A percentile compares a stretch with the other conserved stretches of the same genome.
These are phyloP conservation scores for Climacium dendroides DNA, from an alignment of 225 moss, liverwort and hornwort genomes.

Conservation along the genomic window DNA sequence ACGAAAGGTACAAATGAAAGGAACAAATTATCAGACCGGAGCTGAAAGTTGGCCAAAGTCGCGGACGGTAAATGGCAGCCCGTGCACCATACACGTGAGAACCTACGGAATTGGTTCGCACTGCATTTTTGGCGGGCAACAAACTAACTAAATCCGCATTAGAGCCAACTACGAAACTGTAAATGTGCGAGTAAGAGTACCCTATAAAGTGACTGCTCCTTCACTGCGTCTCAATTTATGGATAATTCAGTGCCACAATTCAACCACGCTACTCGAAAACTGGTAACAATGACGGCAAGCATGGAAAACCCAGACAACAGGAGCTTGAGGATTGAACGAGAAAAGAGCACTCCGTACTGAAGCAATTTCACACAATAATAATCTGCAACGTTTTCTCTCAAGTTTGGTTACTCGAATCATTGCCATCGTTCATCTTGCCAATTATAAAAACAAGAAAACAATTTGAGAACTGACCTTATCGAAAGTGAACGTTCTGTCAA, in stretches of 20 bases:
- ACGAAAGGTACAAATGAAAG: neutral
- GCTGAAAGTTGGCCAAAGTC: neutral
- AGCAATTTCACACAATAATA: neutral
- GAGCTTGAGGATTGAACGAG: neutral
- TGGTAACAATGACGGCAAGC: neutral
- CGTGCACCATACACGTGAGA: neutral
- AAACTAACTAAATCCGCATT: neutral
- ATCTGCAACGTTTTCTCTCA: neutral
- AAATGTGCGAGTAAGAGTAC: neutral
- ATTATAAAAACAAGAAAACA: neutral
- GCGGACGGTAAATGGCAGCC: neutral
- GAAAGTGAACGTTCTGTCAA: constrained; percentile 86
- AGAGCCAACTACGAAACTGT: neutral
- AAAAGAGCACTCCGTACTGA: neutral
- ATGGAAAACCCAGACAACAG: neutral
- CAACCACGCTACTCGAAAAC: neutral
- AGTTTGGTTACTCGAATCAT: neutral
- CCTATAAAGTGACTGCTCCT: neutral
- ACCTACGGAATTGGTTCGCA: neutral
- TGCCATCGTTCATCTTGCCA: neutral
- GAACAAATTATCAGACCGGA: neutral
- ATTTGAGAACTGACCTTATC: constrained; percentile 53
- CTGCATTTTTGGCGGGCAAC: neutral
- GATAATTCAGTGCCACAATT: neutral
- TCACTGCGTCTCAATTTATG: neutral